Percentiles rank a stretch among this genome's conserved stretches.
phyloP scores from a whole-genome alignment of 192 early-diverging fungal species.

The Coemansia biformis region DNA sequence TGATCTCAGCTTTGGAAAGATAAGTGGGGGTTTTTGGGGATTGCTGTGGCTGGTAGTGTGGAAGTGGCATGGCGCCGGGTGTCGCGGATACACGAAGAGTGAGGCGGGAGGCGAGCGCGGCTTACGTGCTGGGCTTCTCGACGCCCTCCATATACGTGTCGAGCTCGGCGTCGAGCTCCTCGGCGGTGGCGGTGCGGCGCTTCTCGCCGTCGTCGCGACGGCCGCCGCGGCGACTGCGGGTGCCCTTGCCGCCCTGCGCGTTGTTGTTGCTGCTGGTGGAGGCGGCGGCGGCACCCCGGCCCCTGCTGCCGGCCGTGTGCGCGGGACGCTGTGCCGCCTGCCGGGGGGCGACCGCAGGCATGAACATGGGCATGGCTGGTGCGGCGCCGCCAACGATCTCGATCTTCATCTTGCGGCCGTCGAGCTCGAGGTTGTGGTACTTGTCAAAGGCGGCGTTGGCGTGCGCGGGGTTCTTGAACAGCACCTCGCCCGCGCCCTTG shows the following conservation, averaged over 20 bases:
- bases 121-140: slow-evolving; percentile 17
- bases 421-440: slow-evolving; percentile 41
- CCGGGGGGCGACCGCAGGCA: slow-evolving; percentile 36
- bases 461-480: slow-evolving; percentile 34
- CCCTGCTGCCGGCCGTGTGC: too few relatives aligned
- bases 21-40: too few relatives aligned
- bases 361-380: slow-evolving; percentile 21
- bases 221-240: slow-evolving; percentile 3
- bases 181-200: slow-evolving; percentile 18
- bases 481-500: slow-evolving; percentile 35
- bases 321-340: not conserved
- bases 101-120: not conserved
- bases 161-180: slow-evolving; percentile 42
- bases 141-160: slow-evolving; percentile 46
- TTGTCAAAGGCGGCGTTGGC: slow-evolving; percentile 25
- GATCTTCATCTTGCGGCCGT: slow-evolving; percentile 38
- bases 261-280: not conserved
- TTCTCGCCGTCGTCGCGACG: slow-evolving; percentile 9
- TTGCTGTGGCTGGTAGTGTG: too few relatives aligned
- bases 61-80: too few relatives aligned
- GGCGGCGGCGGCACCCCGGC: not conserved
- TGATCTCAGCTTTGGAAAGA: too few relatives aligned
- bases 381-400: slow-evolving; percentile 27
- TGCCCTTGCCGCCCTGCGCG: too few relatives aligned
- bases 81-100: slow-evolving; percentile 4